Evolutionary conservation across 495 filamentous ascomycete species (phyloP).

Genomic region (Xylaria longipes): DNA sequence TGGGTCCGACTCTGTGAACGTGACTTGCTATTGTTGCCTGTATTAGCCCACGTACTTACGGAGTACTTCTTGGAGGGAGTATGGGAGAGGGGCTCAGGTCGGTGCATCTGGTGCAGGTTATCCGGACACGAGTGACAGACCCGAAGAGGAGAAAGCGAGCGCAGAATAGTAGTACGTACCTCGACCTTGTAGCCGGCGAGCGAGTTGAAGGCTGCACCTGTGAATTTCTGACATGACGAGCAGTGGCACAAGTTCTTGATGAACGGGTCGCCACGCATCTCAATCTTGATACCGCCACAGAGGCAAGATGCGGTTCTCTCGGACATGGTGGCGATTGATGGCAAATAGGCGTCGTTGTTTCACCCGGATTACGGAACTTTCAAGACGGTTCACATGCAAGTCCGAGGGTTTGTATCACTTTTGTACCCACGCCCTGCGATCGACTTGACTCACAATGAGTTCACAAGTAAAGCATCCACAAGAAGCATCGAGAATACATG

Average conservation of each 20-base stretch:
- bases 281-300: slow-evolving; percentile 27
- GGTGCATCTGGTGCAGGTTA: not conserved
- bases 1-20: slow-evolving; percentile 17
- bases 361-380: not conserved
- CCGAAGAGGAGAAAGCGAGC: not conserved
- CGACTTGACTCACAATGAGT: not conserved
- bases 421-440: not conserved
- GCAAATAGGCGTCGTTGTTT: not conserved
- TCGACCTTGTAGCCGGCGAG: slow-evolving; percentile 15
- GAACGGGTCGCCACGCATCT: slow-evolving; percentile 22
- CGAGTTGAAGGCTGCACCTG: slow-evolving; percentile 15
- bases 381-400: not conserved
- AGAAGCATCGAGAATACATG: slow-evolving; percentile 4
- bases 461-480: slow-evolving; percentile 1
- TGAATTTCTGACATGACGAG: slow-evolving; percentile 28
- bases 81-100: not conserved
- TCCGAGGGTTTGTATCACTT: not conserved
- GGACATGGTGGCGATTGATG: slow-evolving; percentile 3
- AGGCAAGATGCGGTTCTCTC: slow-evolving; percentile 27
- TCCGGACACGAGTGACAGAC: not conserved
- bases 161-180: slow-evolving; percentile 12
- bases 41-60: not conserved
- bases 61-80: not conserved
- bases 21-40: slow-evolving; percentile 23
- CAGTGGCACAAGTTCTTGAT: slow-evolving; percentile 29